A percentile compares a stretch with the other conserved stretches of the same genome.
phyloP scores from a whole-genome alignment of 768 basidiomycete genomes.

The Leccinum disarticulatum region DNA sequence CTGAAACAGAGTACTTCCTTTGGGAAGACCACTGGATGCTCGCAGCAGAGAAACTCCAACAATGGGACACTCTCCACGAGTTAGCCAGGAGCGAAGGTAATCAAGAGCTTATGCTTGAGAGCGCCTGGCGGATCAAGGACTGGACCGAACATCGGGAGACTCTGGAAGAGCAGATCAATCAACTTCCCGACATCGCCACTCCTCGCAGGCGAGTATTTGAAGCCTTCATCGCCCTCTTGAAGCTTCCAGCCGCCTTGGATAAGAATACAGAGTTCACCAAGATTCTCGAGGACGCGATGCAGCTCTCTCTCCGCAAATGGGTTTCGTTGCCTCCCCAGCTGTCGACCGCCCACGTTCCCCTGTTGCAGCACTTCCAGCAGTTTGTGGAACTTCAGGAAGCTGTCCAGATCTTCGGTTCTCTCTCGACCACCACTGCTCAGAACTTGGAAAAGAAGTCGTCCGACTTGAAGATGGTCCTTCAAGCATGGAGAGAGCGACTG shows the following conservation, averaged over 20 bases:
- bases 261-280: constrained; percentile 87
- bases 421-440: constrained; percentile 79
- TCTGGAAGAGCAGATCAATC: constrained; percentile 78
- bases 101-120: constrained; percentile 89
- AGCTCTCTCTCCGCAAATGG: constrained; percentile 96
- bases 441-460: constrained; percentile 95
- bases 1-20: constrained; percentile 92
- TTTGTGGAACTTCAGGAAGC: constrained; percentile 98
- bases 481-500: constrained; percentile 95
- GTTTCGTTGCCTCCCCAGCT: constrained; percentile 81
- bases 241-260: constrained; percentile 75
- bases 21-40: constrained; percentile 99
- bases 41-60: constrained; percentile 92
- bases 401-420: constrained; percentile 87
- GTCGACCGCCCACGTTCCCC: constrained; percentile 89
- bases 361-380: constrained; percentile 97
- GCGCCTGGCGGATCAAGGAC: constrained; percentile 91
- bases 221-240: constrained; percentile 87
- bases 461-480: constrained; percentile 94
- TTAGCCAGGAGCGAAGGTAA: constrained; percentile 87
- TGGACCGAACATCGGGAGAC: constrained; percentile 81
- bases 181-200: constrained; percentile 83
- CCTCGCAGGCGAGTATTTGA: constrained; percentile 98
- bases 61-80: constrained; percentile 95
- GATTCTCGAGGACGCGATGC: constrained; percentile 93